Percentiles rank a stretch among this genome's conserved stretches.
These are phyloP conservation scores for Epichloe coenophiala DNA, from an alignment of 2,329 filamentous ascomycete species.

Conservation along the genomic window DNA sequence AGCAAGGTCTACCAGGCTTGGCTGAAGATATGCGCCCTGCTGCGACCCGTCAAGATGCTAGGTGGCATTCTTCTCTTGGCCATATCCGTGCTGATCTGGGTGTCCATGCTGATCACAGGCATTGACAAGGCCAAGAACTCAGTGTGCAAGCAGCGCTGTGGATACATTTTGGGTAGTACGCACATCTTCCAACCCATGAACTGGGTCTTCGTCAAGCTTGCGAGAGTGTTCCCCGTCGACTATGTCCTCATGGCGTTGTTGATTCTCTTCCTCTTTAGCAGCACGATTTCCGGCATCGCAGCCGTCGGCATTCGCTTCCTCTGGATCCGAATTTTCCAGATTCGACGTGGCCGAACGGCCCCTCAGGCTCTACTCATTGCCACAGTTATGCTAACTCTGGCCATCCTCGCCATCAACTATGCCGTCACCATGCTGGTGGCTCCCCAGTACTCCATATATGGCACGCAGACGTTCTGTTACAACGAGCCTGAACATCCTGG, in stretches of 20 bases:
- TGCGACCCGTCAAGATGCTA: constrained; percentile 79
- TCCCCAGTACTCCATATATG: constrained; percentile 88
- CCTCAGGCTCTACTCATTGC: constrained; percentile 86
- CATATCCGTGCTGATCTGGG: constrained; percentile 63
- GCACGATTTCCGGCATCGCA: constrained; percentile 75
- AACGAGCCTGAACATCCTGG: constrained; percentile 48
- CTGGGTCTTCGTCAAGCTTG: constrained; percentile 63
- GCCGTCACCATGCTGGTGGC: constrained; percentile 86
- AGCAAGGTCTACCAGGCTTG: constrained; percentile 61
- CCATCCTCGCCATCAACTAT: constrained; percentile 86
- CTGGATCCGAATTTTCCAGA: constrained; percentile 87
- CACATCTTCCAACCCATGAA: constrained; percentile 95
- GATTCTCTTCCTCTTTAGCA: constrained; percentile 75
- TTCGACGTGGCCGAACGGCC: constrained; percentile 75
- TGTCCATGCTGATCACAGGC: constrained; percentile 86
- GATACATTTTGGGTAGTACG: constrained; percentile 76
- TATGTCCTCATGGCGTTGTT: constrained; percentile 80
- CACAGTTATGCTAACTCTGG: constrained; percentile 80
- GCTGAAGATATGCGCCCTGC: constrained; percentile 67
- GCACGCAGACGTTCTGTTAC: constrained; percentile 87
- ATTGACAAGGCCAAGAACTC: constrained; percentile 97
- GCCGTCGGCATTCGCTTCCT: constrained; percentile 87
- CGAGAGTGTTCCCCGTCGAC: constrained; percentile 79
- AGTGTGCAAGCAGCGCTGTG: constrained; percentile 77
- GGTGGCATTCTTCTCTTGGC: constrained; percentile 68